Percentiles rank a stretch among this genome's conserved stretches.
Conservation (phyloP, 2,329 filamentous ascomycete species). For the Diatrype stigma region DNA sequence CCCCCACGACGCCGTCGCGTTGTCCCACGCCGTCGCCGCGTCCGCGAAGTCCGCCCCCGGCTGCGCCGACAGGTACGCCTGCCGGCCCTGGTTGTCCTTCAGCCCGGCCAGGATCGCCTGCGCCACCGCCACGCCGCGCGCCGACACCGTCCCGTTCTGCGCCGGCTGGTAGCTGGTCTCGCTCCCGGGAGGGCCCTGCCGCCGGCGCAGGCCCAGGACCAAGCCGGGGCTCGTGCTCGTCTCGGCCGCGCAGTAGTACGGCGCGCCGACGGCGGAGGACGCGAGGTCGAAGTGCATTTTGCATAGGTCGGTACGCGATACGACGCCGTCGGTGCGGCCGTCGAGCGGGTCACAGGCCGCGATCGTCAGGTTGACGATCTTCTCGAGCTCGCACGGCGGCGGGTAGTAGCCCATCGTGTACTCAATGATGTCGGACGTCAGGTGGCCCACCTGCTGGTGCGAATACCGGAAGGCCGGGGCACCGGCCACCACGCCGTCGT, state of each 20-base stretch:
- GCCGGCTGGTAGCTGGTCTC: slow-evolving; percentile 12
- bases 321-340: slow-evolving; percentile 49
- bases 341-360: slow-evolving; percentile 51
- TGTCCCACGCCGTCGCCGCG: slow-evolving; percentile 28
- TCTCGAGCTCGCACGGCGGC: slow-evolving; percentile 38
- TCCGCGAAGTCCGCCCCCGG: slow-evolving; percentile 29
- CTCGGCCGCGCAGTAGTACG: slow-evolving; percentile 36
- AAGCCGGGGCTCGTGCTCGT: slow-evolving; percentile 23
- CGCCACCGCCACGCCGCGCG: slow-evolving; percentile 25
- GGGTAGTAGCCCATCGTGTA: slow-evolving; percentile 36
- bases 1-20: slow-evolving; percentile 23
- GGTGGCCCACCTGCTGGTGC: slow-evolving; percentile 42
- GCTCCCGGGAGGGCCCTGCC: slow-evolving; percentile 17
- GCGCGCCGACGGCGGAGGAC: slow-evolving; percentile 35
- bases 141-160: slow-evolving; percentile 25
- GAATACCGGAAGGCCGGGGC: slow-evolving; percentile 43
- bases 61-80: slow-evolving; percentile 32
- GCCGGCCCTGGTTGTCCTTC: slow-evolving; percentile 30
- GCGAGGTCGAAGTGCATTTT: slow-evolving; percentile 35
- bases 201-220: slow-evolving; percentile 23
- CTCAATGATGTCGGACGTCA: slow-evolving; percentile 36
- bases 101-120: slow-evolving; percentile 32
- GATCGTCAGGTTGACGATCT: slow-evolving; percentile 51
- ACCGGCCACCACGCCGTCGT: slow-evolving; percentile 41
- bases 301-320: slow-evolving; percentile 35